These are phyloP conservation scores for Stagonosporopsis rhizophila DNA, from an alignment of 2,329 filamentous ascomycete species.

Conservation along the genomic window DNA sequence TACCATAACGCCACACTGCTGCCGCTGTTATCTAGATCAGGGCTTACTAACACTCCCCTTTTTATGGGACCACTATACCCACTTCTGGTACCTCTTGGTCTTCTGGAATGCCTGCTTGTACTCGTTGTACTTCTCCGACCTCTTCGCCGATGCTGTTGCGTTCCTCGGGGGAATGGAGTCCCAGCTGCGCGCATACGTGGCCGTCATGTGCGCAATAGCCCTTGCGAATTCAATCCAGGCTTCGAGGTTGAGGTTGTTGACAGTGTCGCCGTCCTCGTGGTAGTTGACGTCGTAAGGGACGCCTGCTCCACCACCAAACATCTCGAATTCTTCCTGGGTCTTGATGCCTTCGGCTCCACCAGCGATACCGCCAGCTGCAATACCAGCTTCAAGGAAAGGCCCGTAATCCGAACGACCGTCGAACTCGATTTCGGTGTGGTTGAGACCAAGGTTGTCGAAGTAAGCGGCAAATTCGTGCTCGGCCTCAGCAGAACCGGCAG, in stretches of 20 bases:
- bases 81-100: conserved; percentile 32
- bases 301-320: conserved; percentile 75
- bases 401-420: conserved; percentile 83
- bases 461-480: conserved; percentile 62
- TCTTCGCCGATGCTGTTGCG: conserved; percentile 28
- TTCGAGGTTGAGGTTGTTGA: conserved; percentile 61
- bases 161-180: conserved; percentile 41
- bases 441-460: conserved; percentile 40
- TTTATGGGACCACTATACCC: conserved; percentile 17
- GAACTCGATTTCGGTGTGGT: conserved; percentile 72
- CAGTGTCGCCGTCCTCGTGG: conserved; percentile 60
- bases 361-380: conserved; percentile 77
- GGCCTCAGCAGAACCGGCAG: conserved; percentile 71
- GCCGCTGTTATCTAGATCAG: too few species aligned
- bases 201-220: conserved; percentile 63
- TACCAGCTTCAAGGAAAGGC: conserved; percentile 75
- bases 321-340: conserved; percentile 67
- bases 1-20: background rate
- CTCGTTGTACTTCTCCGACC: conserved; percentile 27
- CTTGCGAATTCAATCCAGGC: conserved; percentile 64
- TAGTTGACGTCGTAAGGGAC: conserved; percentile 65
- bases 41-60: background rate
- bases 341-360: conserved; percentile 81
- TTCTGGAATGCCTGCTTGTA: conserved; percentile 30
- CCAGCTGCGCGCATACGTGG: conserved; percentile 45